Evolutionary conservation across 768 basidiomycete species (phyloP).

Genomic region (Tricholoma sp.): DNA sequence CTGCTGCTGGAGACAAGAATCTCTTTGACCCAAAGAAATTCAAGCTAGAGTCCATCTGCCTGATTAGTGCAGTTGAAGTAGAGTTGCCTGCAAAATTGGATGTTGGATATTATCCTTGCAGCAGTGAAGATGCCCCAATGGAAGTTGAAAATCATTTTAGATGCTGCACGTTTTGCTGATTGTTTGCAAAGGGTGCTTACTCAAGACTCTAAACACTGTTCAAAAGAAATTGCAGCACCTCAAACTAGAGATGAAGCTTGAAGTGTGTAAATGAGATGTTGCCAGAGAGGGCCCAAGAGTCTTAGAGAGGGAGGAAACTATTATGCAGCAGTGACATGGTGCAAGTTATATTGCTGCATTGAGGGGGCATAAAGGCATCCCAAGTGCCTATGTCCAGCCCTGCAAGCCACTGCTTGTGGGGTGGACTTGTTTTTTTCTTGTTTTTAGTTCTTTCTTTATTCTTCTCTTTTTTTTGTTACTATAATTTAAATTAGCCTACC

Average conservation of each 20-base stretch:
- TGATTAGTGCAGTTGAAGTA: constrained; percentile 77
- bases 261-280: constrained; percentile 77
- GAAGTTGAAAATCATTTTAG: constrained; percentile 56
- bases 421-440: too few species aligned
- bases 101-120: constrained; percentile 46
- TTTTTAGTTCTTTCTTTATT: too few species aligned
- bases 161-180: neutral
- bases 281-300: constrained; percentile 62
- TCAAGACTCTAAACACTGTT: constrained; percentile 55
- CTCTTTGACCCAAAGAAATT: constrained; percentile 31
- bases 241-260: constrained; percentile 79
- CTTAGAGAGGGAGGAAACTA: constrained; percentile 48
- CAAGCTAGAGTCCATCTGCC: constrained; percentile 55
- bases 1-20: constrained; percentile 24
- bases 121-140: constrained; percentile 39
- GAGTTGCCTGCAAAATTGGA: constrained; percentile 62
- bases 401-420: too few species aligned
- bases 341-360: constrained; percentile 18
- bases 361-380: constrained; percentile 34
- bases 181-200: constrained; percentile 45
- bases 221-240: constrained; percentile 68
- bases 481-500: too few species aligned
- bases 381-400: too few species aligned
- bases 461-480: too few species aligned
- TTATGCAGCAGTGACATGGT: constrained; percentile 30